These are phyloP conservation scores for Mycosphaerella sp. DNA, from an alignment of 2,329 filamentous ascomycete species.

Conservation along the genomic window DNA sequence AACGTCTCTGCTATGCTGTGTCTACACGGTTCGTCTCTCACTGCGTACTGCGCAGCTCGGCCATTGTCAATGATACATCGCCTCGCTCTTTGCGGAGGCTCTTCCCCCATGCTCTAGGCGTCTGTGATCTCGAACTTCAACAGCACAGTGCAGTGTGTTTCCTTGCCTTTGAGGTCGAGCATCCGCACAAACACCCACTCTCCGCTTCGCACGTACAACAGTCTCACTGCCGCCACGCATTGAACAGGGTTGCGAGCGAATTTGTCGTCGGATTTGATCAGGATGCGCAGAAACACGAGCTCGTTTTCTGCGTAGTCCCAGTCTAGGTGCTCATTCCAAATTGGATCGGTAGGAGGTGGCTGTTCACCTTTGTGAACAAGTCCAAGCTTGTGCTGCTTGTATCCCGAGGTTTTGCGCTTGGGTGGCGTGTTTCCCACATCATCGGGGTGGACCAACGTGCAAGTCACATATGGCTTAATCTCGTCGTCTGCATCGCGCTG, in stretches of 20 bases:
- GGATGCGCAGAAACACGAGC: slow-evolving; percentile 56
- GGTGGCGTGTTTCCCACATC: slow-evolving; percentile 43
- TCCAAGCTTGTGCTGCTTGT: slow-evolving; percentile 54
- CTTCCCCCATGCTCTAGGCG: slow-evolving; percentile 5
- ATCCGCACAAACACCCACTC: slow-evolving; percentile 61
- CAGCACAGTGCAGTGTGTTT: slow-evolving; percentile 57
- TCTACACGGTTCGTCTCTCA: neutral
- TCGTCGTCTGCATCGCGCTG: slow-evolving; percentile 45
- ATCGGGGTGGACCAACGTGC: slow-evolving; percentile 55
- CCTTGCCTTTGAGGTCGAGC: slow-evolving; percentile 57
- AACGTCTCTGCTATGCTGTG: neutral
- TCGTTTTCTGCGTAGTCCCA: slow-evolving; percentile 65
- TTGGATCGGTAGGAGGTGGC: slow-evolving; percentile 52
- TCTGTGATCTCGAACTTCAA: slow-evolving; percentile 55
- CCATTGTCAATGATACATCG: neutral
- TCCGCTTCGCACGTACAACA: slow-evolving; percentile 47
- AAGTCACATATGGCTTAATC: slow-evolving; percentile 60
- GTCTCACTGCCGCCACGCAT: slow-evolving; percentile 53
- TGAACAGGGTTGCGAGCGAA: slow-evolving; percentile 58
- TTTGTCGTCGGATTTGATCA: slow-evolving; percentile 61
- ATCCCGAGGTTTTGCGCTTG: slow-evolving; percentile 57
- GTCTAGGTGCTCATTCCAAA: slow-evolving; percentile 61
- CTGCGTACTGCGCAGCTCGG: neutral
- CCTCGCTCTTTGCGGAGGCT: neutral
- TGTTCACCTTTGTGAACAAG: slow-evolving; percentile 55